Evolutionary conservation across 2,329 filamentous ascomycete species (phyloP).

Genomic region (Fusarium denticulatum): DNA sequence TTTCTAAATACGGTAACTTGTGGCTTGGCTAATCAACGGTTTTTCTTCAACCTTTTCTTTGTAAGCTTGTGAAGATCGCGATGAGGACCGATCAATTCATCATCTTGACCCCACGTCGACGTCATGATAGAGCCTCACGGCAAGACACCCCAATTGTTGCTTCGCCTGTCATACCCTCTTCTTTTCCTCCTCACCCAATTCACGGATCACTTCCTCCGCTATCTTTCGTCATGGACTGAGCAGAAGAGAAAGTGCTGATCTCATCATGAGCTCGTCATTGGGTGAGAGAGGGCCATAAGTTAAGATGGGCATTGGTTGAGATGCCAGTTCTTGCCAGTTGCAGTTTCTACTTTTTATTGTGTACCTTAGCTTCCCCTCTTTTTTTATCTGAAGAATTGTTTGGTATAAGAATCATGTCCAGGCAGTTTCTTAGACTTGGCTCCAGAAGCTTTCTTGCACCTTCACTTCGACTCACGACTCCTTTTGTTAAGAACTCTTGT

Average conservation of each 20-base stretch:
- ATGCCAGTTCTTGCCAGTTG: background rate
- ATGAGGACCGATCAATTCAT: slow-evolving; percentile 27
- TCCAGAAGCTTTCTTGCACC: slow-evolving; percentile 7
- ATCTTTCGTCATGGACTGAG: slow-evolving; percentile 35
- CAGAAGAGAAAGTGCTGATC: background rate
- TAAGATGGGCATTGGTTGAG: slow-evolving; percentile 21
- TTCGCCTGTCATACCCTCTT: slow-evolving; percentile 1
- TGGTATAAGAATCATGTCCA: slow-evolving; percentile 30
- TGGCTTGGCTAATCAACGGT: background rate
- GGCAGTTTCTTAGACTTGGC: slow-evolving; percentile 2
- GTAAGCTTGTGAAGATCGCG: slow-evolving; percentile 13
- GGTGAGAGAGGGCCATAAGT: slow-evolving; percentile 7
- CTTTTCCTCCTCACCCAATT: background rate
- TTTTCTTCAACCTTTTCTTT: background rate
- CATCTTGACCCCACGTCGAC: slow-evolving; percentile 39
- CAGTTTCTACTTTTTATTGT: background rate
- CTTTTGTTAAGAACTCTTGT: background rate
- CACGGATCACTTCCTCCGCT: slow-evolving; percentile 33
- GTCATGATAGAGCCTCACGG: slow-evolving; percentile 23
- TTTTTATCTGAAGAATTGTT: background rate
- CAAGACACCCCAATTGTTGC: slow-evolving; percentile 20
- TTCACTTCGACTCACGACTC: background rate
- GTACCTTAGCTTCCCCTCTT: slow-evolving; percentile 9
- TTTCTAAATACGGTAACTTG: background rate
- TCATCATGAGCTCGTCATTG: slow-evolving; percentile 33